Base-by-base conservation (phyloP, 2,329 filamentous ascomycete genomes). In the Orbilia javanica region DNA sequence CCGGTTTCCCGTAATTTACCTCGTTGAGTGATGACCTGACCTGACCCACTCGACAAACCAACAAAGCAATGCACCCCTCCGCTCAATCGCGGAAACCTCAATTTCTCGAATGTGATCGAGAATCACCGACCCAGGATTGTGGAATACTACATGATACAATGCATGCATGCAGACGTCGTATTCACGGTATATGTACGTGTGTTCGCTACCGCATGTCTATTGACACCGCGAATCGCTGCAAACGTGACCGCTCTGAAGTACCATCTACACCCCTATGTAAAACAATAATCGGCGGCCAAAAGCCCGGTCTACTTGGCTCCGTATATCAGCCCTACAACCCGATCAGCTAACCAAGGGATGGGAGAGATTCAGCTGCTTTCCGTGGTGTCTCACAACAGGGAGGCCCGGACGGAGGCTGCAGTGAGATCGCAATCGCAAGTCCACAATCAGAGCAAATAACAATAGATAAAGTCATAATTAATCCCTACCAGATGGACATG, bases 241-340 rank as follows among this genome's bases (percentile, higher is more conserved):
- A 55, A 8, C 31, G 18, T 36, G 52, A 34, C 22, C 27, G 25
- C 11, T 25, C 25, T 34, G 10, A 60, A 29, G 22, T 52, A 39
- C 64, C 22, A 44, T 67, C 44, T 66, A 66, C 44, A n/a, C 3
- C 39, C 39, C 5, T 22, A 13, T 52, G 36, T 29, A 46, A 10
- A 57, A 39, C 34, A 67, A 18, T 39, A 18, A n/a, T n/a, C n/a
- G 11, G 13, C 11, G 2, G 3, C 36, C 4, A 15, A 29, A n/a
- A n/a, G n/a, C n/a, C n/a, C 52, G 52, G 52, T 36, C 31, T 31
- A 29, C 13, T n/a, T 29, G 34, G 20, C 36, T 57, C n/a, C 50
- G 36, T 11, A 42, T 42, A 31, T 55, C 69, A 73, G 69, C 69
- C 69, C 60, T 73, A 73, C 48, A 57, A 57, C 46, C 57, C 68